Percentiles rank a stretch among this genome's conserved stretches.
These are phyloP conservation scores for Phragmites australis DNA, from an alignment of 176 grass and related monocot genomes.

Conservation along the genomic window DNA sequence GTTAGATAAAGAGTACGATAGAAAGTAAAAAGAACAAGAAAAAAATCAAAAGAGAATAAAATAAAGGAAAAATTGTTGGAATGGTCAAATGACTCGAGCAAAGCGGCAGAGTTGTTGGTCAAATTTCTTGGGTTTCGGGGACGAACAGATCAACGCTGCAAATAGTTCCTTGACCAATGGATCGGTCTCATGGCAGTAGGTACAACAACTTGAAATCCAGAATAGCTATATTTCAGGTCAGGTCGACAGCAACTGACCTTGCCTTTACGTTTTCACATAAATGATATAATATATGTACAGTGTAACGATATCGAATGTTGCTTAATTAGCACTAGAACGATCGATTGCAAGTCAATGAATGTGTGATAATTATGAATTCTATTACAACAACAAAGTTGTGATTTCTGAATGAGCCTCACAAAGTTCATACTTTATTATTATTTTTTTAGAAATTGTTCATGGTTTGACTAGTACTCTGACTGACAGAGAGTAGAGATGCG, in stretches of 20 bases:
- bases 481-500: too few relatives aligned
- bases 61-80: too few relatives aligned
- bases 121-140: constrained; percentile 11
- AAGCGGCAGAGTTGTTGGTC: neutral
- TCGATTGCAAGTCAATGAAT: neutral
- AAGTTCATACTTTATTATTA: neutral
- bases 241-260: neutral
- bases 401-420: neutral
- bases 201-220: neutral
- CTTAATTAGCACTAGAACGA: too few relatives aligned
- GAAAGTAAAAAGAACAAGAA: too few relatives aligned
- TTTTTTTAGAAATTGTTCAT: too few relatives aligned
- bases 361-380: too few relatives aligned
- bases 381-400: too few relatives aligned
- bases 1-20: too few relatives aligned
- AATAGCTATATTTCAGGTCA: neutral
- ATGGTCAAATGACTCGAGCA: neutral
- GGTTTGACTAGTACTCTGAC: too few relatives aligned
- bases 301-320: neutral
- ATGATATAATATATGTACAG: neutral
- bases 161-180: neutral
- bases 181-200: neutral
- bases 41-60: too few relatives aligned
- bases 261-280: neutral
- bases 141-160: constrained; percentile 15